Percentiles rank a stretch among this genome's conserved stretches.
Evolutionary conservation across 2,329 filamentous ascomycete species (phyloP).

Genomic region (Colletotrichum cereale): DNA sequence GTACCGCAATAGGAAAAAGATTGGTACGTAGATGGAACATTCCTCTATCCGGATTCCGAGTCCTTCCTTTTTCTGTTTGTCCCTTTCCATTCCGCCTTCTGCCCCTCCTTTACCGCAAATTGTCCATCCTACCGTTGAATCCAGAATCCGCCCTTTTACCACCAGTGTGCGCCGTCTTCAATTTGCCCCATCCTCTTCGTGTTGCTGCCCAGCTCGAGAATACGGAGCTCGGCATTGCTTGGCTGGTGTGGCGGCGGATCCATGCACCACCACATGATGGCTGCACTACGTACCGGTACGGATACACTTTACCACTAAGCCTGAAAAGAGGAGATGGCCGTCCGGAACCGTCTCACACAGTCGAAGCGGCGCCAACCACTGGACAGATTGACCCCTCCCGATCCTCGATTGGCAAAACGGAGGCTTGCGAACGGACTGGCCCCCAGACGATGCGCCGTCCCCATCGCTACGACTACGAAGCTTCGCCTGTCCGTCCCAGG

Average conservation of each 20-base stretch:
- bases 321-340: neutral
- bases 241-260: neutral
- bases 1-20: neutral
- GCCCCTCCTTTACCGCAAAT: neutral
- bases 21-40: neutral
- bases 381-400: too few species aligned
- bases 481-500: neutral
- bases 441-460: neutral
- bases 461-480: neutral
- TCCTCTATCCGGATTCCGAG: neutral
- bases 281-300: neutral
- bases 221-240: constrained; percentile 1
- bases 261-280: neutral
- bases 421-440: neutral
- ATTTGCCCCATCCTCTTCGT: too few species aligned
- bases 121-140: neutral
- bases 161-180: too few species aligned
- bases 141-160: too few species aligned
- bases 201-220: neutral
- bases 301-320: neutral
- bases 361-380: neutral
- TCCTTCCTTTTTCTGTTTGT: neutral
- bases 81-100: too few species aligned
- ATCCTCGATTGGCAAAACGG: neutral
- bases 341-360: neutral